phyloP scores from a whole-genome alignment of 2,329 filamentous ascomycete genomes.

The Biscogniauxia sp. region DNA sequence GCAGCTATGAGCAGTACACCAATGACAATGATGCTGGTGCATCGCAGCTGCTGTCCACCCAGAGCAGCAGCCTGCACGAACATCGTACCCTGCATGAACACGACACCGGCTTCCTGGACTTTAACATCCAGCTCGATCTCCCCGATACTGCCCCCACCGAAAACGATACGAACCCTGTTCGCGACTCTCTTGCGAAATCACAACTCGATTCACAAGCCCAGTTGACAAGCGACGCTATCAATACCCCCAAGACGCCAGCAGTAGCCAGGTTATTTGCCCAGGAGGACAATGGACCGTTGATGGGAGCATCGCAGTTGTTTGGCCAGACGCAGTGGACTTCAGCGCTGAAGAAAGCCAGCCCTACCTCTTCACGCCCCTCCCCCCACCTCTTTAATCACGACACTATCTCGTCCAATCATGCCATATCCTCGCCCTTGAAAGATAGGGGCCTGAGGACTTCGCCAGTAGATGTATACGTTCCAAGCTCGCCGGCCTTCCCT shows the following conservation, averaged over 20 bases:
- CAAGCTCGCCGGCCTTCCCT: conserved; percentile 41
- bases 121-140: conserved; percentile 33
- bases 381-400: conserved; percentile 44
- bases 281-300: conserved; percentile 31
- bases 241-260: conserved; percentile 49
- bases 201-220: conserved; percentile 36
- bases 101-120: conserved; percentile 48
- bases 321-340: conserved; percentile 55
- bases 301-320: conserved; percentile 52
- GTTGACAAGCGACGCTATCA: conserved; percentile 30
- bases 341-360: conserved; percentile 48
- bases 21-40: conserved; percentile 12
- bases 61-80: conserved; percentile 24
- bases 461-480: conserved; percentile 39
- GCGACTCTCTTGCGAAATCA: conserved; percentile 22
- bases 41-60: conserved; percentile 27
- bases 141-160: conserved; percentile 21
- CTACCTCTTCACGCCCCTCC: conserved; percentile 58
- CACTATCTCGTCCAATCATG: conserved; percentile 44
- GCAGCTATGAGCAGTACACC: conserved; percentile 51
- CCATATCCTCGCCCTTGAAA: conserved; percentile 49
- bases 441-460: conserved; percentile 47
- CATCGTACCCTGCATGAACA: conserved; percentile 41
- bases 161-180: conserved; percentile 11
- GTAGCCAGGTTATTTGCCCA: conserved; percentile 23